Conservation (phyloP, 345 rosid species). For the Pseudoturritis turrita region DNA sequence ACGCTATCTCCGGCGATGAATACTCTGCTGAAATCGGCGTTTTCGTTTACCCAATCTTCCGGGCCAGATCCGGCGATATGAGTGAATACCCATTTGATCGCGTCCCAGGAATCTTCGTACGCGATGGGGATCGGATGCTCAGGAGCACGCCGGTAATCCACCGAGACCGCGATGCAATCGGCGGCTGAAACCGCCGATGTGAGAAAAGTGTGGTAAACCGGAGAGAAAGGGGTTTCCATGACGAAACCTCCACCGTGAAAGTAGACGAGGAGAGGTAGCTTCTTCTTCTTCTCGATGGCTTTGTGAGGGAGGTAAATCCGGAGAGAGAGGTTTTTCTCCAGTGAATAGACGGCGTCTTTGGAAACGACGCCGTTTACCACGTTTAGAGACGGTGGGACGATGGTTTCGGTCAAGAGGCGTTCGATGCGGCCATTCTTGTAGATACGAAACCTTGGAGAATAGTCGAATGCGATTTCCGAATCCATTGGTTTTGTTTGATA, state of each 20-base stretch:
- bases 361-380: slow-evolving; percentile 28
- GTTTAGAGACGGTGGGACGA: slow-evolving; percentile 36
- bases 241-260: slow-evolving; percentile 53
- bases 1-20: slow-evolving; percentile 42
- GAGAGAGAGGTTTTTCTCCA: slow-evolving; percentile 27
- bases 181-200: slow-evolving; percentile 35
- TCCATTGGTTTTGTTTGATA: not conserved
- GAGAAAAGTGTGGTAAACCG: slow-evolving; percentile 25
- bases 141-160: slow-evolving; percentile 42
- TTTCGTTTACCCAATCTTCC: slow-evolving; percentile 34
- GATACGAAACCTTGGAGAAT: slow-evolving; percentile 17
- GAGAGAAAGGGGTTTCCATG: slow-evolving; percentile 30
- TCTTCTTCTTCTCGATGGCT: not conserved
- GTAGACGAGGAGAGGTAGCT: slow-evolving; percentile 46
- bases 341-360: slow-evolving; percentile 30
- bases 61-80: slow-evolving; percentile 29
- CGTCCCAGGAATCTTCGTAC: slow-evolving; percentile 50
- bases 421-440: slow-evolving; percentile 37
- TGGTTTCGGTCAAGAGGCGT: slow-evolving; percentile 25
- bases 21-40: slow-evolving; percentile 35
- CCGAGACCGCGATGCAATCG: slow-evolving; percentile 33
- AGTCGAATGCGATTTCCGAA: slow-evolving; percentile 7
- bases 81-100: slow-evolving; percentile 42
- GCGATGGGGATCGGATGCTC: slow-evolving; percentile 44
- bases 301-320: slow-evolving; percentile 38